Evolutionary conservation across 257 asterid species (phyloP).

Genomic region (Knoxia roxburghii): DNA sequence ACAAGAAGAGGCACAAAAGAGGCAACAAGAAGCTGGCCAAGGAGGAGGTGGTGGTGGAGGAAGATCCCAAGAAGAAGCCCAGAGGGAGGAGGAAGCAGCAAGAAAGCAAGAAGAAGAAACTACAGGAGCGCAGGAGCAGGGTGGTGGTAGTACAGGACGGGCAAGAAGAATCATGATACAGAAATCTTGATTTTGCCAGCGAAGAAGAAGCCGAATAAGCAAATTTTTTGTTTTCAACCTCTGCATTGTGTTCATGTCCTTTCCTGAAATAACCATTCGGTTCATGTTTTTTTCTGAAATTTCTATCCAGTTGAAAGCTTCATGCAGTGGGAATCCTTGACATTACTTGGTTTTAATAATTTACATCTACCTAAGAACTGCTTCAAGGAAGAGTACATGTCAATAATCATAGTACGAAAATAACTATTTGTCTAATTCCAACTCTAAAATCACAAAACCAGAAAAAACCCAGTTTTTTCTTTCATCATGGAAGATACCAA

Average conservation of each 20-base stretch:
- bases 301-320: not conserved
- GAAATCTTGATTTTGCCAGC: not conserved
- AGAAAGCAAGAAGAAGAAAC: not conserved
- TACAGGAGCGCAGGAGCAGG: constrained; percentile 8
- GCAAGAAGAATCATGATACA: constrained; percentile 15
- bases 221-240: not conserved
- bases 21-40: constrained; percentile 2
- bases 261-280: too few relatives aligned
- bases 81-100: constrained; percentile 15
- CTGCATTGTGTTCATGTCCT: not conserved
- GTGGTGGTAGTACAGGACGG: constrained; percentile 8
- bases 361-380: too few relatives aligned
- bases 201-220: constrained; percentile 8
- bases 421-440: too few relatives aligned
- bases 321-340: not conserved
- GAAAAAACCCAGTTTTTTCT: too few relatives aligned
- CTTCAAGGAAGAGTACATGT: too few relatives aligned
- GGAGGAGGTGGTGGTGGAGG: not conserved
- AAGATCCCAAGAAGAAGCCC: constrained; percentile 6
- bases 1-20: constrained; percentile 9
- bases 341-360: not conserved
- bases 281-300: not conserved
- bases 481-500: not conserved
- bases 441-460: too few relatives aligned
- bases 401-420: too few relatives aligned